Evolutionary conservation across 2,329 filamentous ascomycete species (phyloP).

Genomic region (Conoideocrella luteorostrata): DNA sequence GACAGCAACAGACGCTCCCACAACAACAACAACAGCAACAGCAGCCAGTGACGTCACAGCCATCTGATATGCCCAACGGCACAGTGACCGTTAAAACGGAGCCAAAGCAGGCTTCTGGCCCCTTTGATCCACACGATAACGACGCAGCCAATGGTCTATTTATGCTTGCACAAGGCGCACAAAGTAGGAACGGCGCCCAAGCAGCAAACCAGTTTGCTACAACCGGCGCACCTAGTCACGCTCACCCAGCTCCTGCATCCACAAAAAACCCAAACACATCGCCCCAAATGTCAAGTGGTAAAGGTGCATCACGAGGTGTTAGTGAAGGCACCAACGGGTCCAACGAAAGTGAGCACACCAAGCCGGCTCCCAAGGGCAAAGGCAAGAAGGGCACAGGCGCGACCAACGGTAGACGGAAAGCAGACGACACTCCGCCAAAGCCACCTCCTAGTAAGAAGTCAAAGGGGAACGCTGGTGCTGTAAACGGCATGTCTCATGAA

Average conservation of each 20-base stretch:
- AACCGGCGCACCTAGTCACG: slow-evolving; percentile 40
- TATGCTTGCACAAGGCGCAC: slow-evolving; percentile 74
- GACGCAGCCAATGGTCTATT: slow-evolving; percentile 93
- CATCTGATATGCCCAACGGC: slow-evolving; percentile 43
- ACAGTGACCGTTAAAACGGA: slow-evolving; percentile 37
- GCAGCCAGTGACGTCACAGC: slow-evolving; percentile 41
- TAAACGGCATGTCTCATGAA: slow-evolving; percentile 36
- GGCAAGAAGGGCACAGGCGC: slow-evolving; percentile 58
- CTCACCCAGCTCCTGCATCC: slow-evolving; percentile 36
- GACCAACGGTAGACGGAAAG: slow-evolving; percentile 69
- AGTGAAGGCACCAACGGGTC: slow-evolving; percentile 68
- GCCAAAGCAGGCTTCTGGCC: slow-evolving; percentile 49
- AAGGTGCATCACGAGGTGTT: slow-evolving; percentile 45
- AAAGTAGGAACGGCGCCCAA: slow-evolving; percentile 54
- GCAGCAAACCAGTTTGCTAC: slow-evolving; percentile 41
- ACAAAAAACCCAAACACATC: slow-evolving; percentile 35
- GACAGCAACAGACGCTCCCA: slow-evolving; percentile 20
- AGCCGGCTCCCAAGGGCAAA: slow-evolving; percentile 58
- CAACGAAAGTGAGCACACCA: slow-evolving; percentile 65
- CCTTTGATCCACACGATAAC: slow-evolving; percentile 84
- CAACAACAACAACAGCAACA: slow-evolving; percentile 18
- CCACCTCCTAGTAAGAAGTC: slow-evolving; percentile 62
- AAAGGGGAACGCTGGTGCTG: slow-evolving; percentile 37
- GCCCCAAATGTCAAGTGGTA: slow-evolving; percentile 44
- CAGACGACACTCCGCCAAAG: slow-evolving; percentile 59